phyloP scores from a whole-genome alignment of 192 early-diverging fungal species.

The Chytriomyces hyalinus region DNA sequence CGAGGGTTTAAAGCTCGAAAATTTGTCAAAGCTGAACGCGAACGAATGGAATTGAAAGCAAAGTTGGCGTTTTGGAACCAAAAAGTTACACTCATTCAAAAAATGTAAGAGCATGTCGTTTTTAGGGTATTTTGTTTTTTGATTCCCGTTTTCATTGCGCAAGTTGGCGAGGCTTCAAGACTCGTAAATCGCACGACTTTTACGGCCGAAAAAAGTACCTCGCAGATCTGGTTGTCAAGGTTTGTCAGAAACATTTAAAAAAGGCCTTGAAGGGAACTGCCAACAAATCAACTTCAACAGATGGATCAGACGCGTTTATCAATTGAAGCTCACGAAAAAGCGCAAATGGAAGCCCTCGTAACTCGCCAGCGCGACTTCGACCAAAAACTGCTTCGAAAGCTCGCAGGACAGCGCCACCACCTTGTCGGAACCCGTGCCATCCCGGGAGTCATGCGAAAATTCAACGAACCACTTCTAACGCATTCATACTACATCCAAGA shows the following conservation, averaged over 20 bases:
- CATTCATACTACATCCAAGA: background rate
- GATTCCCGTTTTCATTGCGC: too few relatives aligned
- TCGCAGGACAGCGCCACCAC: constrained; percentile 50
- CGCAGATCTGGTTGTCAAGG: constrained; percentile 7
- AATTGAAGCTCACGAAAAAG: constrained; percentile 18
- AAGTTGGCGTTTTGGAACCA: constrained; percentile 35
- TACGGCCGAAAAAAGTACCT: constrained; percentile 48
- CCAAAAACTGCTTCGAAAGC: constrained; percentile 21
- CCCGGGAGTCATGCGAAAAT: constrained; percentile 46
- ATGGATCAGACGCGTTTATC: constrained; percentile 43
- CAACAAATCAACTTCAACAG: constrained; percentile 3
- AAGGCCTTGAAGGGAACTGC: background rate
- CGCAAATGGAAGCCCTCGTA: constrained; percentile 12
- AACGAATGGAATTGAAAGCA: constrained; percentile 22
- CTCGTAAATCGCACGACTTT: constrained; percentile 51
- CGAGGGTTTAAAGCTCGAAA: constrained; percentile 41
- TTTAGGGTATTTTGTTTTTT: background rate
- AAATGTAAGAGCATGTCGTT: constrained; percentile 37
- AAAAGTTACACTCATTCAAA: constrained; percentile 49
- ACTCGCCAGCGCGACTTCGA: background rate
- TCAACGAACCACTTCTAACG: background rate
- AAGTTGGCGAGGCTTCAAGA: constrained; percentile 53
- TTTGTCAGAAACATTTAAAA: constrained; percentile 25
- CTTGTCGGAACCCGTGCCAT: constrained; percentile 51
- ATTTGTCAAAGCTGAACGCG: constrained; percentile 23